Conservation (phyloP, 116 monocot genomes). For the Trichopus zeylanicus region DNA sequence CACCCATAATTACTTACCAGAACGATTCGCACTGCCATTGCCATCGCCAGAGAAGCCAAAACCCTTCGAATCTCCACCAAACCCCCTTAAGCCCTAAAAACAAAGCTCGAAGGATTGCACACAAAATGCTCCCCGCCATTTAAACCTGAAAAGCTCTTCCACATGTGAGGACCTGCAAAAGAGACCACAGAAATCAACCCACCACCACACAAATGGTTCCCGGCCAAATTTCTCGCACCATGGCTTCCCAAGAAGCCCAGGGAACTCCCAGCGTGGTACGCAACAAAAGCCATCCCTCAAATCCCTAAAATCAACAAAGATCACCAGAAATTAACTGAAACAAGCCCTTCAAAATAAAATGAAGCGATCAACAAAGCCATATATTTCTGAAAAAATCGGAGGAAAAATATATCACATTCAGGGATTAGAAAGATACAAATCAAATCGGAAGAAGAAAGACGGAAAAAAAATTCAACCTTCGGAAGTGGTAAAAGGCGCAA, state of each 20-base stretch:
- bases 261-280: neutral
- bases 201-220: neutral
- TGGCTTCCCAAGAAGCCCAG: conserved; percentile 1
- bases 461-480: no score
- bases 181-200: conserved; percentile 8
- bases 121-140: neutral
- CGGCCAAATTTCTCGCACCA: neutral
- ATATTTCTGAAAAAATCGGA: no score
- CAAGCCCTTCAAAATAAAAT: no score
- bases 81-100: neutral
- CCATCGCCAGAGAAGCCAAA: neutral
- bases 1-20: conserved; percentile 13
- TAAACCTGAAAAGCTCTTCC: neutral
- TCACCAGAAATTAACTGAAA: no score
- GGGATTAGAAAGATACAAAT: no score
- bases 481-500: no score
- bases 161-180: conserved; percentile 7
- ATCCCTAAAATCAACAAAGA: no score
- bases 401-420: no score
- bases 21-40: conserved; percentile 5
- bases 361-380: no score
- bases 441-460: no score
- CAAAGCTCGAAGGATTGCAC: neutral
- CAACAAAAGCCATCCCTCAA: conserved; percentile 12
- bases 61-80: neutral